These are phyloP conservation scores for Amanita exitialis DNA, from an alignment of 768 basidiomycete genomes.

Conservation along the genomic window DNA sequence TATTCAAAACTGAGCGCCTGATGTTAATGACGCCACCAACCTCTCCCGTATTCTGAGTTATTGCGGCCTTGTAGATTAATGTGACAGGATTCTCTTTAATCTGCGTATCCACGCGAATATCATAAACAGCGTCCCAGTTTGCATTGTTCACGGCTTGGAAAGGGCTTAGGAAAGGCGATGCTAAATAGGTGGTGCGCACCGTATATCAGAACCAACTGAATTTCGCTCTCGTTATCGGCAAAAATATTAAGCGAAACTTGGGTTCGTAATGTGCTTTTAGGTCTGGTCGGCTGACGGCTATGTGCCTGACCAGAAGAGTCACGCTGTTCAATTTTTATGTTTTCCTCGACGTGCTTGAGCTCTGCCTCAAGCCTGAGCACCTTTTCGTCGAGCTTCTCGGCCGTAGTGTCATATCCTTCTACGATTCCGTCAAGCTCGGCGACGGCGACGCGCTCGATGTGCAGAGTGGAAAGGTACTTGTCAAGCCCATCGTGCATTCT, in stretches of 20 bases:
- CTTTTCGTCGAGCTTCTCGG: conserved; percentile 23
- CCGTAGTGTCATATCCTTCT: conserved; percentile 22
- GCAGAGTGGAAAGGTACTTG: conserved; percentile 24
- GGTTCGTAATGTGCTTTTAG: no score
- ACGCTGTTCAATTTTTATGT: conserved; percentile 16
- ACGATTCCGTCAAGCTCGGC: conserved; percentile 18
- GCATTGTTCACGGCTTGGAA: conserved; percentile 17
- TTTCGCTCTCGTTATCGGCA: conserved; percentile 23
- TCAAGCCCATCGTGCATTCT: conserved; percentile 20
- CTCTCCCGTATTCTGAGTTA: conserved; percentile 31
- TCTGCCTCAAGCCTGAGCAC: conserved; percentile 18
- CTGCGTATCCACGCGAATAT: conserved; percentile 29
- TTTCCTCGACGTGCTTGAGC: conserved; percentile 14
- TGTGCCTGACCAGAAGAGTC: not conserved
- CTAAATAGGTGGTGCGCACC: conserved; percentile 16
- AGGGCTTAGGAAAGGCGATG: not conserved
- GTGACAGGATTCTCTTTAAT: conserved; percentile 20
- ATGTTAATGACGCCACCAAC: conserved; percentile 10
- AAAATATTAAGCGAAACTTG: conserved; percentile 23
- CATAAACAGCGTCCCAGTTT: conserved; percentile 28
- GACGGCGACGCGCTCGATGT: conserved; percentile 15
- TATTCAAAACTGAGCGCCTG: not conserved
- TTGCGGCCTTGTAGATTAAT: conserved; percentile 28
- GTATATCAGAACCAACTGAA: conserved; percentile 28
- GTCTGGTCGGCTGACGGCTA: no score